A percentile compares a stretch with the other conserved stretches of the same genome.
Conservation (phyloP, 805 yeast genomes). For the Kodamaea restingae region DNA sequence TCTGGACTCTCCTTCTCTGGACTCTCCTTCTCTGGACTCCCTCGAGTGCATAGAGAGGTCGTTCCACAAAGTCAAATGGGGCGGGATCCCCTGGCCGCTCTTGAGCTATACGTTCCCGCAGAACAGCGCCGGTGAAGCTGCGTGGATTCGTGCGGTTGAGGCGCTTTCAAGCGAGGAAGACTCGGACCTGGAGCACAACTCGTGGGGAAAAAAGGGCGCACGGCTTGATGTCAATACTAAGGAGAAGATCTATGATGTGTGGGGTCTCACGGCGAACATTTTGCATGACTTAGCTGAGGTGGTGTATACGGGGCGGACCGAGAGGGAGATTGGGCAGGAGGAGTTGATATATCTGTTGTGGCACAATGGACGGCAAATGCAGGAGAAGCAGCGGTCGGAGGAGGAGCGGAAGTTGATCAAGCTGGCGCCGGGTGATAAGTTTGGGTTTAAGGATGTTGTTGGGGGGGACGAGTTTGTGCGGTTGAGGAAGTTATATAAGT, state of each 20-base stretch:
- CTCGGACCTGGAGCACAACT: slow-evolving; percentile 31
- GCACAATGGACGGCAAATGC: slow-evolving; percentile 53
- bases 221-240: slow-evolving; percentile 36
- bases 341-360: slow-evolving; percentile 57
- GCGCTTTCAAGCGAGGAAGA: slow-evolving; percentile 54
- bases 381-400: slow-evolving; percentile 40
- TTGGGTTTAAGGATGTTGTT: slow-evolving; percentile 43
- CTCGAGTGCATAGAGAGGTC: slow-evolving; percentile 32
- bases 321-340: slow-evolving; percentile 53
- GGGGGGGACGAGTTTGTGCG: slow-evolving; percentile 40
- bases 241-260: slow-evolving; percentile 59
- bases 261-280: slow-evolving; percentile 83
- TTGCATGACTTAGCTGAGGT: slow-evolving; percentile 66
- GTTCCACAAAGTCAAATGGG: slow-evolving; percentile 53
- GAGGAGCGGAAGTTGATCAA: slow-evolving; percentile 54
- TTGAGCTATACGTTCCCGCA: slow-evolving; percentile 61
- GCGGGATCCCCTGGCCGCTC: slow-evolving; percentile 64
- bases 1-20: too few species aligned
- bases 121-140: slow-evolving; percentile 49
- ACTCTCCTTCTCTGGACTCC: too few species aligned
- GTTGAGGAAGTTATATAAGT: slow-evolving; percentile 40
- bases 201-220: slow-evolving; percentile 41
- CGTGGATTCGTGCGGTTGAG: slow-evolving; percentile 56
- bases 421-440: slow-evolving; percentile 19
- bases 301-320: slow-evolving; percentile 26